Evolutionary conservation across 2,329 filamentous ascomycete genomes (phyloP).

Genomic region (Leptographium flavum): DNA sequence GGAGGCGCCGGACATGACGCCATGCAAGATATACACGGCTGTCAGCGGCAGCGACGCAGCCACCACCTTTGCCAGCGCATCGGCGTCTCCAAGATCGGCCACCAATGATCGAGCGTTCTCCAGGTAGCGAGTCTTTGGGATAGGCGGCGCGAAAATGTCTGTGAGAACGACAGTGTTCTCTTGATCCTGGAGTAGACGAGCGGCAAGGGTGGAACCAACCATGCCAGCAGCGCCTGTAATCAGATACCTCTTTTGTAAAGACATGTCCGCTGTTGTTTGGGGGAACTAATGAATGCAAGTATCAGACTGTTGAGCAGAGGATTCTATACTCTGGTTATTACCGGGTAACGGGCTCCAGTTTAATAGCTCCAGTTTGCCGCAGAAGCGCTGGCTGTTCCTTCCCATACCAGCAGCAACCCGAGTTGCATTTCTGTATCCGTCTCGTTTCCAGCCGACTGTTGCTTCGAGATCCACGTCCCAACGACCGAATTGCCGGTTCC

Average conservation of each 20-base stretch:
- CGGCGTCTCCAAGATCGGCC: constrained; percentile 29
- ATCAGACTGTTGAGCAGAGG: too few relatives aligned
- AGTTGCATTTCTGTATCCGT: too few relatives aligned
- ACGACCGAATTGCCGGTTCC: too few relatives aligned
- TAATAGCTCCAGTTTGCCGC: too few relatives aligned
- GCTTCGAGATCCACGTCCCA: too few relatives aligned
- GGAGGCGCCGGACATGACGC: constrained; percentile 51
- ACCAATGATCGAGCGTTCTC: constrained; percentile 34
- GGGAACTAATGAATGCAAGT: too few relatives aligned
- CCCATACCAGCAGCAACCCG: too few relatives aligned
- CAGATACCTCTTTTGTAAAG: constrained; percentile 13
- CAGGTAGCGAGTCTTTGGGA: constrained; percentile 33
- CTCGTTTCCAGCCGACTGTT: too few relatives aligned
- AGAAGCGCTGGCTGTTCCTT: too few relatives aligned
- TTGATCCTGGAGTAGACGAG: constrained; percentile 24
- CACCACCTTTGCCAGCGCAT: constrained; percentile 25
- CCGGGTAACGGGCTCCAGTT: too few relatives aligned
- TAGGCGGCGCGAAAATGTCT: constrained; percentile 37
- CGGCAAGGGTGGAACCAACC: constrained; percentile 22
- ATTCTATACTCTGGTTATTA: too few relatives aligned
- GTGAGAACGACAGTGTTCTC: constrained; percentile 28
- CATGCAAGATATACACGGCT: constrained; percentile 48
- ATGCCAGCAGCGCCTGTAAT: constrained; percentile 22
- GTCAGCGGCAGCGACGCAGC: constrained; percentile 29
- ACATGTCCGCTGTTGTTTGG: background rate